Evolutionary conservation across 257 asterid species (phyloP).

Genomic region (Capsicum chinense): DNA sequence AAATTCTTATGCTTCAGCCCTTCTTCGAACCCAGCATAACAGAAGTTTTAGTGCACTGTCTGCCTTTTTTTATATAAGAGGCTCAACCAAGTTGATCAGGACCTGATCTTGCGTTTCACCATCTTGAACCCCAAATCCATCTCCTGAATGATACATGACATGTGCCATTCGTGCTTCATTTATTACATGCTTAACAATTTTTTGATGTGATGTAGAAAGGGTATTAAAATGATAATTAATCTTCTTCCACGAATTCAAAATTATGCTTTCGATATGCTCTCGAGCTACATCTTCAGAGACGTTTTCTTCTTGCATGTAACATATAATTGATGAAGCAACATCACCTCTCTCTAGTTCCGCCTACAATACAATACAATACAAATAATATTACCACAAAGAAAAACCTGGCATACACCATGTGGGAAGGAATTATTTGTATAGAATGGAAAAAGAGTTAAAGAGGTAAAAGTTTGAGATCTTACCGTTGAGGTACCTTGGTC

Average conservation of each 20-base stretch:
- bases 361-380: conserved; percentile 33
- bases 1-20: no score
- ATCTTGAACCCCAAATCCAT: conserved; percentile 62
- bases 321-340: conserved; percentile 61
- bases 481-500: conserved; percentile 68
- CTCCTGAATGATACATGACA: conserved; percentile 56
- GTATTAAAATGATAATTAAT: conserved; percentile 38
- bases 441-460: neutral
- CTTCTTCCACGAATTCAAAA: conserved; percentile 47
- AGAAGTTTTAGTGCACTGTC: no score
- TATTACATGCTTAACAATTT: conserved; percentile 37
- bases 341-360: conserved; percentile 69
- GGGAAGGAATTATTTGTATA: no score
- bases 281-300: conserved; percentile 51
- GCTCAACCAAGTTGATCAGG: conserved; percentile 47
- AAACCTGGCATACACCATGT: neutral
- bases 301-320: conserved; percentile 61
- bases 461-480: neutral
- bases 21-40: no score
- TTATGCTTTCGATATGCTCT: conserved; percentile 39
- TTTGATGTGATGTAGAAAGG: neutral
- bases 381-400: neutral
- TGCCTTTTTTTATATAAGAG: conserved; percentile 29
- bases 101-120: conserved; percentile 47
- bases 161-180: conserved; percentile 51